Conservation (phyloP, 148 eudicot species). For the Spergularia marina region DNA sequence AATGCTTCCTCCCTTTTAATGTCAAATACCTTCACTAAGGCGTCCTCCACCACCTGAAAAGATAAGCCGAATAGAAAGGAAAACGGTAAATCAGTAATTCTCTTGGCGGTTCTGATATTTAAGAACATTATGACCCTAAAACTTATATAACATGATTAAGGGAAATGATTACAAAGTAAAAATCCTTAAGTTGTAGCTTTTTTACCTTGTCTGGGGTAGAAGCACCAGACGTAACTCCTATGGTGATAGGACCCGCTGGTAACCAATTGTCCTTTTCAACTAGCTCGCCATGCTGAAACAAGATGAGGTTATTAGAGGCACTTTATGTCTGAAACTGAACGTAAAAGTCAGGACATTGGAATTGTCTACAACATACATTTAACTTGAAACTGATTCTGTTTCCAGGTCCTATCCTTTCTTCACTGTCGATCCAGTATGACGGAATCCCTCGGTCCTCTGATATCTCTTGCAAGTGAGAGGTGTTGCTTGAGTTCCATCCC, state of each 20-base stretch:
- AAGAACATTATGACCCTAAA: conserved; percentile 7
- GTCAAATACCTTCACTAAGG: conserved; percentile 41
- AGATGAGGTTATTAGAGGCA: conserved; percentile 12
- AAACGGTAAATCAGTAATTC: not conserved
- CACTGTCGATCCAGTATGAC: conserved; percentile 94
- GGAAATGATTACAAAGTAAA: not conserved
- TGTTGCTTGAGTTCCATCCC: conserved; percentile 99
- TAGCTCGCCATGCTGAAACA: conserved; percentile 87
- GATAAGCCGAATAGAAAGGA: not conserved
- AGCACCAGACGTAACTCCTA: conserved; percentile 93
- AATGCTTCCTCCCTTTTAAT: conserved; percentile 39
- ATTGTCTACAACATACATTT: conserved; percentile 40
- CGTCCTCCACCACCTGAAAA: conserved; percentile 64
- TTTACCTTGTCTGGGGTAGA: conserved; percentile 97
- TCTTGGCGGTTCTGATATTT: not conserved
- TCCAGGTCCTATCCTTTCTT: conserved; percentile 85
- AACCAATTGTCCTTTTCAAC: conserved; percentile 88
- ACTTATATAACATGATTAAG: not conserved
- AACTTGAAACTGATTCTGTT: conserved; percentile 73
- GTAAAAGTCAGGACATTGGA: not conserved
- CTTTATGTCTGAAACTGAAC: not conserved
- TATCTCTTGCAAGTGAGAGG: conserved; percentile 93
- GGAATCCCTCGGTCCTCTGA: conserved; percentile 90
- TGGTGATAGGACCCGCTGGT: conserved; percentile 83
- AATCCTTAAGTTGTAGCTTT: not conserved